These are phyloP conservation scores for Pilobolus umbonatus DNA, from an alignment of 192 early-diverging fungal species.

Conservation along the genomic window DNA sequence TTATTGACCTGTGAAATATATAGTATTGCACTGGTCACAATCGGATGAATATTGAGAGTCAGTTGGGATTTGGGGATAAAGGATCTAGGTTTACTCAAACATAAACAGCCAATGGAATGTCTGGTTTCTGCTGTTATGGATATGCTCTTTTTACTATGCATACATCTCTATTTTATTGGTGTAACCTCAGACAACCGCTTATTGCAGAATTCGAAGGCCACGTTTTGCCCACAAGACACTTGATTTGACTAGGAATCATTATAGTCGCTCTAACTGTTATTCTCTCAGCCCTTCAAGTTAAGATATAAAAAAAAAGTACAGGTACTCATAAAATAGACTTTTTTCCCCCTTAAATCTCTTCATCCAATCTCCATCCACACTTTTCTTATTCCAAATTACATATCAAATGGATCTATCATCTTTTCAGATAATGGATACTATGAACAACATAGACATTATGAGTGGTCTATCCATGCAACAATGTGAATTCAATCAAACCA, in stretches of 20 bases:
- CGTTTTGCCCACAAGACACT: slow-evolving; percentile 14
- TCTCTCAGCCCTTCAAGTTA: not conserved
- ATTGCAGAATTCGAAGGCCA: slow-evolving; percentile 4
- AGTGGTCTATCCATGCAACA: slow-evolving; percentile 2
- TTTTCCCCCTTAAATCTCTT: not conserved
- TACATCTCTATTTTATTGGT: too few relatives aligned
- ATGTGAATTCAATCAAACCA: not conserved
- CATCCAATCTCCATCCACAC: too few relatives aligned
- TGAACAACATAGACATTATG: slow-evolving; percentile 15
- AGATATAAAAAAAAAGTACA: not conserved
- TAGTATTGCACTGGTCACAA: too few relatives aligned
- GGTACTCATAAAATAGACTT: not conserved
- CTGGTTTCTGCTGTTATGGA: too few relatives aligned
- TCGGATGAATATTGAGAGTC: too few relatives aligned
- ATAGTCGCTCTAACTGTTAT: not conserved
- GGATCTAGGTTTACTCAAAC: too few relatives aligned
- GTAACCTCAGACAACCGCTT: not conserved
- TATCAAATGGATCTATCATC: slow-evolving; percentile 12
- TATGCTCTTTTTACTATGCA: too few relatives aligned
- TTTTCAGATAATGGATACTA: slow-evolving; percentile 12
- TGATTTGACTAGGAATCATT: slow-evolving; percentile 17
- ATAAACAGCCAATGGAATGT: too few relatives aligned
- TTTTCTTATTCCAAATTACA: not conserved
- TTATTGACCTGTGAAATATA: too few relatives aligned
- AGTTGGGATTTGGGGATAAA: too few relatives aligned